Evolutionary conservation across 345 rosid species (phyloP).

Genomic region (Draba incana): DNA sequence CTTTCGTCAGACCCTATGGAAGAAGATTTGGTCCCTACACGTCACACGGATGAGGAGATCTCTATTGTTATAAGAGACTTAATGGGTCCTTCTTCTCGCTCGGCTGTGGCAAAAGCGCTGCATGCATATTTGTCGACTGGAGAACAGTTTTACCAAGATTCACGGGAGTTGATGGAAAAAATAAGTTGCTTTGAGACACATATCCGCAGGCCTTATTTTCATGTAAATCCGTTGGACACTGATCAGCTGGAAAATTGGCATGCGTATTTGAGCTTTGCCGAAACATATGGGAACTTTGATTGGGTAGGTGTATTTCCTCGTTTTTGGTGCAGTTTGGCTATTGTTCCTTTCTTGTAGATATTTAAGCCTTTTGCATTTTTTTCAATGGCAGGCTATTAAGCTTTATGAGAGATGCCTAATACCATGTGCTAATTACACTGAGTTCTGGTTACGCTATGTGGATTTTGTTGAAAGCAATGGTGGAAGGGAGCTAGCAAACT

Average conservation of each 20-base stretch:
- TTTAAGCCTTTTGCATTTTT: slow-evolving; percentile 14
- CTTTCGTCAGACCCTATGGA: slow-evolving; percentile 44
- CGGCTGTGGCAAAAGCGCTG: slow-evolving; percentile 56
- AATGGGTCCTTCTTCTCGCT: slow-evolving; percentile 61
- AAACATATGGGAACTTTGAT: slow-evolving; percentile 76
- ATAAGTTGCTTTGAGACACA: slow-evolving; percentile 61
- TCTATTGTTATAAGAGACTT: slow-evolving; percentile 54
- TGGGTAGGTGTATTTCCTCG: slow-evolving; percentile 60
- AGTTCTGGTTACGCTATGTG: slow-evolving; percentile 93
- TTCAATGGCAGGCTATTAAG: slow-evolving; percentile 62
- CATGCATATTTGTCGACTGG: slow-evolving; percentile 61
- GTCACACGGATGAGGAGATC: slow-evolving; percentile 54
- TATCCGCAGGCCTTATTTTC: slow-evolving; percentile 80
- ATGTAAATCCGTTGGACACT: slow-evolving; percentile 64
- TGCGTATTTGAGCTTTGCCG: slow-evolving; percentile 77
- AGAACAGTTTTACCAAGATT: slow-evolving; percentile 56
- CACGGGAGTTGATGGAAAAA: slow-evolving; percentile 56
- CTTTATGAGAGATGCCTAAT: slow-evolving; percentile 90
- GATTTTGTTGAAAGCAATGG: slow-evolving; percentile 85
- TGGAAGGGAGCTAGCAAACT: slow-evolving; percentile 87
- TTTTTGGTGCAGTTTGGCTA: slow-evolving; percentile 30
- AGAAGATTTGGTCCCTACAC: slow-evolving; percentile 48
- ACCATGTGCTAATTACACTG: slow-evolving; percentile 82
- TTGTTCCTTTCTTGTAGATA: slow-evolving; percentile 21
- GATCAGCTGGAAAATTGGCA: slow-evolving; percentile 82